Base-by-base conservation (phyloP, 306 rosid species). In the Cucumis melo region DNA sequence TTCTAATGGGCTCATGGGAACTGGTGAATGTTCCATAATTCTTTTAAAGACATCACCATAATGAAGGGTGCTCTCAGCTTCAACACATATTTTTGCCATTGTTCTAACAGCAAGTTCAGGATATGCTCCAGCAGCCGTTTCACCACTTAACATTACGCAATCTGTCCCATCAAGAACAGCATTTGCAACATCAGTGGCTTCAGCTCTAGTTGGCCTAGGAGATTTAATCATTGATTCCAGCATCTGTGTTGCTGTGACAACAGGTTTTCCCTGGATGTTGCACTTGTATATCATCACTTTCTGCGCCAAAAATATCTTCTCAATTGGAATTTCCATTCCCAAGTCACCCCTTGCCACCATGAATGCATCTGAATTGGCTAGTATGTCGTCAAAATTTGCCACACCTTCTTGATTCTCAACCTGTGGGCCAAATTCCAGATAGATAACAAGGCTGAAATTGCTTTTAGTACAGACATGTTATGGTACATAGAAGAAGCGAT, bases 271-370 rank as follows among this genome's bases (percentile, higher is more conserved):
- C 79, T 94, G 99, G 80, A 94, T 89, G 79, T 94, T 94, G 91
- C 99, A 94, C 89, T 94, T 94, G 70, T 94, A 94, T 78, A 94
- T 90, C 99, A 94, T 94, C 84, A 94, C 99, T 81, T 94, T 94
- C 89, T 94, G 99, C 0, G 99, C 99, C 10, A 94, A 92, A 79
- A 94, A 94, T 73, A 94, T 94, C 89, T 94, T 94, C 85, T 94
- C 99, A 46, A 94, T 94, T 7, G 99, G 99, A 77, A 94, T 94
- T 86, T 94, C 99, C 99, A 94, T 94, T 75, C 99, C 99, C 51
- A 94, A 96, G 86, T 94, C 98, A 76, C 98, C 98, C 23, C 98
- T 84, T 48, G 98, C 98, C 34, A 94, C 98, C 98, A 94, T 94
- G 75, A 94, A 91, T 77, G 98, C 98, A 89, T 94, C 98, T 14